Base-by-base conservation (phyloP, 208 protist genomes). In the Porcisia hertigi region DNA sequence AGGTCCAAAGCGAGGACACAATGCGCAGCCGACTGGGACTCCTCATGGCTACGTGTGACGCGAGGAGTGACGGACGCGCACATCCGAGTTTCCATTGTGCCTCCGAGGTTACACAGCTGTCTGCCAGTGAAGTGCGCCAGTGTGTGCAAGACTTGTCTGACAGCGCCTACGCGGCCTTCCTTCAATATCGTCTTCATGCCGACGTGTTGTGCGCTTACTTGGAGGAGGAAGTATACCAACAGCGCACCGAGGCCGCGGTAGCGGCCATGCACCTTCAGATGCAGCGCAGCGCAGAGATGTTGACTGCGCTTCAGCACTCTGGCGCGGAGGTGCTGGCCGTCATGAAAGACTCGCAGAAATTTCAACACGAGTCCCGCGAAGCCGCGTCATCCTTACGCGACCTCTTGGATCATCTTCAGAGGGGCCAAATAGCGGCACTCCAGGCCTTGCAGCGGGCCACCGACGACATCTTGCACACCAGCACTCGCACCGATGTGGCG, bases 171-270 rank as follows among this genome's bases (percentile, higher is more conserved):
- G 72, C 79, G 20, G 75, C 91, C 58, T 97, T 94, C 69, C 81
- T 95, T 57, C 93, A 96, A 80, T 97, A 96, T 81, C 88, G 91
- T 59, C 83, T 97, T 20, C 93, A 97, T 82, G 81, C 88, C 3
- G 89, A 94, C 72, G 85, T 92, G 20, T 69, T 97, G 11, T 97
- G 93, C 76, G 83, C 89, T 14, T 95, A 94, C 75, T 81, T 95
- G 59, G 86, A 95, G 70, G 91, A 96, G 72, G 91, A 95, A 72
- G 67, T 92, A 9, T 97, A 94, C 78, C 93, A 97, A 69, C 82
- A 97, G 79, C 91, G 92, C 73, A 97, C 93, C 9, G 92, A 94
- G 74, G 75, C 76, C 7, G 88, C 86, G 5, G 86, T 97, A 23
- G 83, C 83, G 41, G 81, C 83, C n/a, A 86, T 97, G 69, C 80